Conservation (phyloP, 768 basidiomycete genomes). For the Boletus subparvulus region DNA sequence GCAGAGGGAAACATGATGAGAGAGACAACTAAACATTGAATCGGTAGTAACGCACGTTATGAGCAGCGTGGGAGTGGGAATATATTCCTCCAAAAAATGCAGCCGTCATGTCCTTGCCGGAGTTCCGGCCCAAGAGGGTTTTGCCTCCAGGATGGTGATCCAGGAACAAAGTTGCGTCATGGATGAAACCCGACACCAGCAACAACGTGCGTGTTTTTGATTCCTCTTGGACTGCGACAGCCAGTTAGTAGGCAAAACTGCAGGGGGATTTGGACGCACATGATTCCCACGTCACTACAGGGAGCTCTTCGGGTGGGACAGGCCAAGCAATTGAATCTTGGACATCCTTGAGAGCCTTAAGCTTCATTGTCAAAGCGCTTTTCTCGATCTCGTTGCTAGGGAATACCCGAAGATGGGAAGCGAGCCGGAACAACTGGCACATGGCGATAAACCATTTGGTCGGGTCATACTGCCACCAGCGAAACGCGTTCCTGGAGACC, state of each 20-base stretch:
- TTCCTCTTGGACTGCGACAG: constrained; percentile 58
- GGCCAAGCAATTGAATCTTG: constrained; percentile 71
- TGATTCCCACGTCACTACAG: constrained; percentile 78
- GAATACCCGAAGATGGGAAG: constrained; percentile 80
- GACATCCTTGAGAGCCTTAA: constrained; percentile 65
- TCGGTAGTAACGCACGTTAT: constrained; percentile 51
- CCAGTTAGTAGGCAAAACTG: constrained; percentile 1
- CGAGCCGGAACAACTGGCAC: constrained; percentile 63
- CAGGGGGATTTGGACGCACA: constrained; percentile 46
- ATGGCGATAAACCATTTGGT: constrained; percentile 80
- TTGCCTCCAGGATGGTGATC: constrained; percentile 82
- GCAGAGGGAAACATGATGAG: constrained; percentile 6
- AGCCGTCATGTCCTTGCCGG: constrained; percentile 82
- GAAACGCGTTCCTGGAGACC: constrained; percentile 58
- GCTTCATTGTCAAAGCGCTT: constrained; percentile 78
- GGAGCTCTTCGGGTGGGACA: constrained; percentile 53
- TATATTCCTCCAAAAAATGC: constrained; percentile 87
- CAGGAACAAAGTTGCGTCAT: constrained; percentile 73
- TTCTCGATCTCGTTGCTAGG: constrained; percentile 87
- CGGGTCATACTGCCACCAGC: constrained; percentile 72
- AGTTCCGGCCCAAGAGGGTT: constrained; percentile 50
- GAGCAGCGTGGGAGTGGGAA: constrained; percentile 80
- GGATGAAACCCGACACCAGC: constrained; percentile 82
- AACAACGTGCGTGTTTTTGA: constrained; percentile 64
- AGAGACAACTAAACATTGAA: not conserved